These are phyloP conservation scores for Pichia sp. DNA, from an alignment of 1,139 yeast genomes.

Conservation along the genomic window DNA sequence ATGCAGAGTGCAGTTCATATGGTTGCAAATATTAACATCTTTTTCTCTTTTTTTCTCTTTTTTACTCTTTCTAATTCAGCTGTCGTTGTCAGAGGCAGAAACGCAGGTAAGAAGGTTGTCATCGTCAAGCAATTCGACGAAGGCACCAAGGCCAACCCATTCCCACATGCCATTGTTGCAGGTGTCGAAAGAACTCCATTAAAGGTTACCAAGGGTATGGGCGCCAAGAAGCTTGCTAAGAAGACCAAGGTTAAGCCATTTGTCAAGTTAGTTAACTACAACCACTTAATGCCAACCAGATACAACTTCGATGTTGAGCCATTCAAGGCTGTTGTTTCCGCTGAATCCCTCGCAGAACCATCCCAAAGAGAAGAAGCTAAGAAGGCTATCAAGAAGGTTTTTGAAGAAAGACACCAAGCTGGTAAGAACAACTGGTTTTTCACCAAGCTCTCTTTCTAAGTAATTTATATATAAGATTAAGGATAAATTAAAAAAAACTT, in stretches of 20 bases:
- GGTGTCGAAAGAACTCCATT: slow-evolving; percentile 99
- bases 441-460: slow-evolving; percentile 96
- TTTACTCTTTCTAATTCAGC: slow-evolving; percentile 43
- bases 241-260: slow-evolving; percentile 99
- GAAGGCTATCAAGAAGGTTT: slow-evolving; percentile 98
- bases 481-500: slow-evolving; percentile 14
- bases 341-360: slow-evolving; percentile 96
- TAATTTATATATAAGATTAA: slow-evolving; percentile 18
- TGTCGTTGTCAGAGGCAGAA: slow-evolving; percentile 99
- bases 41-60: not conserved
- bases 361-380: slow-evolving; percentile 98
- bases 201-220: slow-evolving; percentile 93
- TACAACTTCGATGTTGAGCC: slow-evolving; percentile 96
- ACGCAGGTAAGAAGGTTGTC: slow-evolving; percentile 99
- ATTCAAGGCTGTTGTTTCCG: slow-evolving; percentile 85
- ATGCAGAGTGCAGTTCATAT: not conserved
- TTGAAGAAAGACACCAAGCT: slow-evolving; percentile 99
- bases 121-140: slow-evolving; percentile 98
- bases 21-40: slow-evolving; percentile 12
- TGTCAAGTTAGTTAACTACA: slow-evolving; percentile 99
- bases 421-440: slow-evolving; percentile 99
- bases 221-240: slow-evolving; percentile 95
- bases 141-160: slow-evolving; percentile 98
- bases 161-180: slow-evolving; percentile 99
- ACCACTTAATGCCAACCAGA: slow-evolving; percentile 99